Conservation (phyloP, 495 filamentous ascomycete species). For the Barbatosphaeria neglecta region DNA sequence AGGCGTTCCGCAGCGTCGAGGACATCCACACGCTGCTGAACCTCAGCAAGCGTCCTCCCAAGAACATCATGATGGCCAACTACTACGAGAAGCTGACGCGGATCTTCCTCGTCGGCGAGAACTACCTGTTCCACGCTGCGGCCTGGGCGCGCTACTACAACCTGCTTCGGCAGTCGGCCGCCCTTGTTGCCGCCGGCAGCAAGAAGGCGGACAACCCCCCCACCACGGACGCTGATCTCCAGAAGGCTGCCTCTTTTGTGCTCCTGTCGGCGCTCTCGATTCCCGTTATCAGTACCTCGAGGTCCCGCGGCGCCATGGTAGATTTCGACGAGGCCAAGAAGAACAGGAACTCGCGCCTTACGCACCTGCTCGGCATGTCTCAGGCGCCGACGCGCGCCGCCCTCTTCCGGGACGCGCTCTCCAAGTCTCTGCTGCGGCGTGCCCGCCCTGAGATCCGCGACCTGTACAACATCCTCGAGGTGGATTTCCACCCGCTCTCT, state of each 20-base stretch:
- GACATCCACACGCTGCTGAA: slow-evolving; percentile 98
- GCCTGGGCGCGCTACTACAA: slow-evolving; percentile 96
- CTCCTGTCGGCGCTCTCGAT: slow-evolving; percentile 92
- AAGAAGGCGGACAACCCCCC: slow-evolving; percentile 90
- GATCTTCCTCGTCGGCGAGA: slow-evolving; percentile 97
- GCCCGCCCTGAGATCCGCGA: slow-evolving; percentile 88
- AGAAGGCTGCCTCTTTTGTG: slow-evolving; percentile 78
- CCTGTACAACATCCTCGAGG: slow-evolving; percentile 95
- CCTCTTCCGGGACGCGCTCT: slow-evolving; percentile 89
- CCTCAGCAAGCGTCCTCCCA: slow-evolving; percentile 97
- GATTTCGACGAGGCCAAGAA: slow-evolving; percentile 96
- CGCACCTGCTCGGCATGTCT: slow-evolving; percentile 87
- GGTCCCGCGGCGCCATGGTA: slow-evolving; percentile 87
- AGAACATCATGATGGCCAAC: slow-evolving; percentile 99
- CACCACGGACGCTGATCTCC: slow-evolving; percentile 77
- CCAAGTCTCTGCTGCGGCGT: slow-evolving; percentile 84
- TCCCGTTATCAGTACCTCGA: slow-evolving; percentile 95
- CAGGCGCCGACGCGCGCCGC: slow-evolving; percentile 78
- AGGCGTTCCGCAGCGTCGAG: slow-evolving; percentile 96
- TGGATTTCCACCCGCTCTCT: slow-evolving; percentile 95
- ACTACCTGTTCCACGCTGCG: slow-evolving; percentile 97
- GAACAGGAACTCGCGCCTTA: slow-evolving; percentile 96
- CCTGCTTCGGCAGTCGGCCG: slow-evolving; percentile 83
- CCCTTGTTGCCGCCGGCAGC: slow-evolving; percentile 68
- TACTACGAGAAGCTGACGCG: slow-evolving; percentile 99